Percentiles rank a stretch among this genome's conserved stretches.
Evolutionary conservation across 169 alveolate species (phyloP).

Genomic region (Eimeria brunetti): DNA sequence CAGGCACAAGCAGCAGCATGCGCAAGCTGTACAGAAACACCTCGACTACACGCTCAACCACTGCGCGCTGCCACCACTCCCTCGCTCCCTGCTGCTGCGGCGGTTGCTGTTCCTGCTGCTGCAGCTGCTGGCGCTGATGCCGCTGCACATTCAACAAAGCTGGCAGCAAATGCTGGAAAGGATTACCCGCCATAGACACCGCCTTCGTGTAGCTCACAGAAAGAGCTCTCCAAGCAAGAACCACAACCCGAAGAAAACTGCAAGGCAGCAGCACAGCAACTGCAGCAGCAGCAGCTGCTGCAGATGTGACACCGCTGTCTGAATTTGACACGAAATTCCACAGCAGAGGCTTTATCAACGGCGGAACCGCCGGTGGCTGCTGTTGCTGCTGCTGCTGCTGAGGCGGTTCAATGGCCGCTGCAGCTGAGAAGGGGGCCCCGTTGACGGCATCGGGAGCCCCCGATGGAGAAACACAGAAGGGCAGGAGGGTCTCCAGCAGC

Average conservation of each 20-base stretch:
- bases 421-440: neutral
- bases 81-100: neutral
- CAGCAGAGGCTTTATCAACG: constrained; percentile 49
- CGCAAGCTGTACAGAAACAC: constrained; percentile 39
- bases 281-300: constrained; percentile 12
- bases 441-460: neutral
- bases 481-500: constrained; percentile 11
- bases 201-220: constrained; percentile 50
- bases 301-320: neutral
- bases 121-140: constrained; percentile 21
- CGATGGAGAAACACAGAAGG: constrained; percentile 33
- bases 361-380: constrained; percentile 33
- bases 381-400: constrained; percentile 13
- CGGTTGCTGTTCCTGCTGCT: neutral
- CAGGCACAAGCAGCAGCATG: constrained; percentile 33
- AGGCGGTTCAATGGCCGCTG: neutral
- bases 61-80: constrained; percentile 7
- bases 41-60: constrained; percentile 50
- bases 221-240: constrained; percentile 52
- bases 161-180: constrained; percentile 39
- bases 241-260: constrained; percentile 23
- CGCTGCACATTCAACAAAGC: constrained; percentile 26
- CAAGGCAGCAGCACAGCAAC: constrained; percentile 31
- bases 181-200: constrained; percentile 20
- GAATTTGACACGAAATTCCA: neutral